Evolutionary conservation across 306 rosid species (phyloP).

Genomic region (Begonia masoniana): DNA sequence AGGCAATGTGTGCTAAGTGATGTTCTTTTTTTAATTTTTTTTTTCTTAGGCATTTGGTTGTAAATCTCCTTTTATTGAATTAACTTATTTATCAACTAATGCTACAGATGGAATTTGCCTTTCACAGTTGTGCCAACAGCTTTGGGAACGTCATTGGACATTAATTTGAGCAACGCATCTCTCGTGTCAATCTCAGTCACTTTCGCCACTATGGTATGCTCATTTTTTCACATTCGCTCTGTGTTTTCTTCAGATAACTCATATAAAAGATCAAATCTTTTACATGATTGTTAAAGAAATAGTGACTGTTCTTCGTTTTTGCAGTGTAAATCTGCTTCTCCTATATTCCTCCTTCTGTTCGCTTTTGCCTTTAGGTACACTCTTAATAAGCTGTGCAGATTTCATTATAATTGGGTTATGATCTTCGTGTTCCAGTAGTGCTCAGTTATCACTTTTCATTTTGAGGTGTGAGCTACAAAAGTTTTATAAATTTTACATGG

Average conservation of each 20-base stretch:
- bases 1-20: no score
- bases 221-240: slow-evolving; percentile 9
- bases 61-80: slow-evolving; percentile 24
- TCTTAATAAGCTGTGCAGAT: neutral
- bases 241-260: slow-evolving; percentile 2
- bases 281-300: no score
- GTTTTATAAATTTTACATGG: no score
- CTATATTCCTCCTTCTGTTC: slow-evolving; percentile 89
- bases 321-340: slow-evolving; percentile 99
- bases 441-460: no score
- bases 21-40: neutral
- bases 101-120: slow-evolving; percentile 99
- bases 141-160: slow-evolving; percentile 91
- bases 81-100: slow-evolving; percentile 96
- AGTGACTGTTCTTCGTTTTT: slow-evolving; percentile 13
- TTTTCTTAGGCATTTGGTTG: slow-evolving; percentile 12
- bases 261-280: neutral
- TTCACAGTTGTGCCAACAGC: slow-evolving; percentile 99
- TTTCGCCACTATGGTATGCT: slow-evolving; percentile 97
- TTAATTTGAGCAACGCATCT: slow-evolving; percentile 91
- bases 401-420: no score
- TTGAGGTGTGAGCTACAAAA: no score
- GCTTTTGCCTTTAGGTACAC: slow-evolving; percentile 89
- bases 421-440: no score
- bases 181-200: slow-evolving; percentile 95